phyloP scores from a whole-genome alignment of 2,329 filamentous ascomycete species.

The Apiospora koreana region DNA sequence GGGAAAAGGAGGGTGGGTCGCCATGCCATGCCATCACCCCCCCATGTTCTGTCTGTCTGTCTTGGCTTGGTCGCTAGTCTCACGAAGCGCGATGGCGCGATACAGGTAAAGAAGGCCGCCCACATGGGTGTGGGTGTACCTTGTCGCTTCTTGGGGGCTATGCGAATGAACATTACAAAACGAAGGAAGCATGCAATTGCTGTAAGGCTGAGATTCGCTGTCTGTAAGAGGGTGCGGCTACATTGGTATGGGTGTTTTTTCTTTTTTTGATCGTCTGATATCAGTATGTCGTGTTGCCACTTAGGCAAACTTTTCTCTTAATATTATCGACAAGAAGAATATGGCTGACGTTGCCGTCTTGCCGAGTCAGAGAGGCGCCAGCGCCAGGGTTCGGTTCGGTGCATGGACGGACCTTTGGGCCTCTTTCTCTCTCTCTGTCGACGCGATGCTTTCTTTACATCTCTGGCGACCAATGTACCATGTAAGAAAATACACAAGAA shows the following conservation, averaged over 20 bases:
- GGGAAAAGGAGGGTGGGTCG: background rate
- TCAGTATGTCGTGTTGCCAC: background rate
- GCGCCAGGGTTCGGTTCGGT: no score
- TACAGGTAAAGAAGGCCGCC: background rate
- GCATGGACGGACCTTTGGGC: no score
- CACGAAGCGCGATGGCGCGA: background rate
- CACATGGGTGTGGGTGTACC: background rate
- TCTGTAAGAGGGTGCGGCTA: background rate
- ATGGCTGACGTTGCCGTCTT: no score
- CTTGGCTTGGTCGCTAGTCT: slow-evolving; percentile 1
- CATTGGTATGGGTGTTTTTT: background rate
- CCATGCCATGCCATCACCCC: no score
- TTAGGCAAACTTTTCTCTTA: background rate
- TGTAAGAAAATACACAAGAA: no score
- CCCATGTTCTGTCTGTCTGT: background rate
- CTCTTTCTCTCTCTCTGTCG: no score
- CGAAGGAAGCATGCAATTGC: background rate
- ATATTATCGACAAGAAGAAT: background rate
- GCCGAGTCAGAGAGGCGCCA: no score
- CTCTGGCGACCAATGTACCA: no score
- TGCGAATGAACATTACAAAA: background rate
- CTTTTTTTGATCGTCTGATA: no score
- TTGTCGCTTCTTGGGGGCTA: background rate
- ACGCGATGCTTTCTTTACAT: no score
- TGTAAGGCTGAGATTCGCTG: background rate